Base-by-base conservation (phyloP, 164 flowering plant species). In the Vitis amurensis region DNA sequence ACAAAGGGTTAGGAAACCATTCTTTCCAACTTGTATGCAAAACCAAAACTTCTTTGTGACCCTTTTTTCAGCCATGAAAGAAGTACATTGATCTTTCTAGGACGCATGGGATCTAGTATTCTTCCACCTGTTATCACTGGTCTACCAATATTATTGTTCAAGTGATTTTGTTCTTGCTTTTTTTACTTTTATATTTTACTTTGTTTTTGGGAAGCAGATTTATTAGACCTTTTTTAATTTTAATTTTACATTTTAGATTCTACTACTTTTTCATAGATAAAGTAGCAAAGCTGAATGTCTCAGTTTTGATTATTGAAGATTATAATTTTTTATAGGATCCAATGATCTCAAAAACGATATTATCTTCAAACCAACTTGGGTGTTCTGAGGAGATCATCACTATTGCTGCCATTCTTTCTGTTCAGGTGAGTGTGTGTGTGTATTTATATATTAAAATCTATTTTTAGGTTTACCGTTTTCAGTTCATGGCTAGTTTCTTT, bases 361-460 rank as follows among this genome's bases (percentile, higher is more conserved):
- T 93, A 74, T 81, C 97, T 19, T 90, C 97, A 50, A 72, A 77
- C 62, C 71, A 80, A 62, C 88, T 89, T 68, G 95, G 98, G 11
- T 96, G 99, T 79, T 85, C 94, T 11, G 97, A 96, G 78, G 99
- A 96, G 80, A 82, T 84, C 61, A 83, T 96, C 37, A 93, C 91
- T 8, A 84, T 93, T 61, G 91, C 99, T 55, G 93, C 97, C 53
- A 69, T 87, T 76, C 88, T 96, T 23, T 93, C 97, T 50, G 65
- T 96, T 44, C 85, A 81, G 69, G 84, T 75, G 68, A 67, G 47
- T 61, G 11, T 12, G 23, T 29, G 7, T 27, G 16, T 57, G n/a
- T 16, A 10, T 19, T 15, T 57, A 1, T 57, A 11, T 57, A 59
- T 50, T 55, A 37, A 37, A 37, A 37, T 37, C 44, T 37, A 37